Evolutionary conservation across 352 stramenopile genomes (phyloP).

Genomic region (Phytophthora capsici): DNA sequence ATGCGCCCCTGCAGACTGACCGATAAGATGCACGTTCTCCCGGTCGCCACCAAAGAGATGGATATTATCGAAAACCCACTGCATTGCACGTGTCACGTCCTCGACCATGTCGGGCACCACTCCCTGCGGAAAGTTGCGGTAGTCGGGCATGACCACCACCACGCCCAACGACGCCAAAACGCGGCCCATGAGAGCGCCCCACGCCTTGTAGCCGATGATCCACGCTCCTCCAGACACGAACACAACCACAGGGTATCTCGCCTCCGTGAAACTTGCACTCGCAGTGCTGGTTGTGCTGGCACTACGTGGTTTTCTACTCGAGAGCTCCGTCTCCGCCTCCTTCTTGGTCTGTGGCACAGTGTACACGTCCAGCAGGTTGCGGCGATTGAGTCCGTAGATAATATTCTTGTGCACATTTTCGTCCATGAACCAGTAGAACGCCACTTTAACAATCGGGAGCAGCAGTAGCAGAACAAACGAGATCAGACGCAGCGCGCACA

Average conservation of each 20-base stretch:
- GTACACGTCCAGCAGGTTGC: slow-evolving; percentile 91
- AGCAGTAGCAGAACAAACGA: slow-evolving; percentile 68
- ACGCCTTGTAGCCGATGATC: slow-evolving; percentile 95
- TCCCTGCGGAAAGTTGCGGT: slow-evolving; percentile 91
- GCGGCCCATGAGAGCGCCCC: slow-evolving; percentile 86
- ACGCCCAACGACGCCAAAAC: slow-evolving; percentile 76
- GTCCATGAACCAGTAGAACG: slow-evolving; percentile 64
- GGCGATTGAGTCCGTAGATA: slow-evolving; percentile 72
- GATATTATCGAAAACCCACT: slow-evolving; percentile 91
- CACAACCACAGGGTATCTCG: slow-evolving; percentile 81
- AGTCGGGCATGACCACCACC: slow-evolving; percentile 92
- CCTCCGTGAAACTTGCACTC: slow-evolving; percentile 30
- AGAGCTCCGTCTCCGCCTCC: slow-evolving; percentile 8
- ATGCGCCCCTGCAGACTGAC: slow-evolving; percentile 91
- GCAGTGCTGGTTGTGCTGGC: slow-evolving; percentile 17
- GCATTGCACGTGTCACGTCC: slow-evolving; percentile 81
- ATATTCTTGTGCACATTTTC: slow-evolving; percentile 82
- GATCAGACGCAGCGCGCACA: slow-evolving; percentile 68
- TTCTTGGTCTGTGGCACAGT: slow-evolving; percentile 42
- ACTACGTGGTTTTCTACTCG: slow-evolving; percentile 20
- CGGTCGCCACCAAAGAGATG: slow-evolving; percentile 87
- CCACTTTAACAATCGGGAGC: slow-evolving; percentile 58
- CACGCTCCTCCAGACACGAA: slow-evolving; percentile 92
- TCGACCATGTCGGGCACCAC: slow-evolving; percentile 91
- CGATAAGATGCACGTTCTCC: slow-evolving; percentile 85